Evolutionary conservation across 441 rosid genomes (phyloP), one percentile per base, ranked within the genome.

Genomic region (Eutrema salsugineum): DNA sequence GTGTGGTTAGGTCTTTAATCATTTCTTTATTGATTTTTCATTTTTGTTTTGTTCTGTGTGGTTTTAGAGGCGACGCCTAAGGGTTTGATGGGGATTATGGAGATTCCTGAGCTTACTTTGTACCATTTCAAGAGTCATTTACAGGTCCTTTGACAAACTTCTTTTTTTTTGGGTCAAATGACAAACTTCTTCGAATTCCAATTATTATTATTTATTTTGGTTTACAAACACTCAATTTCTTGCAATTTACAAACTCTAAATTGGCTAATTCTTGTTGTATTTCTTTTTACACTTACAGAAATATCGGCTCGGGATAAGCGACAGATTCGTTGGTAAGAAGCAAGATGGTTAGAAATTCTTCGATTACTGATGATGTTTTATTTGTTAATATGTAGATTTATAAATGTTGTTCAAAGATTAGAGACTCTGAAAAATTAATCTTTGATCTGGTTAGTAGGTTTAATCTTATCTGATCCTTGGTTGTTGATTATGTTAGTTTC

Each of bases 41-140:
- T 32, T 30, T 51, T 54, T 55, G 24, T 11, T 57, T 11, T 36
- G 16, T 57, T 17, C 8, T 32, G 42, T 55, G 27, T 33, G 24
- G 24, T 55, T 17, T 36, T 19, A 57, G 44, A 57, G 63, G 63
- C 63, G 46, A 57, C 44, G 16, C 70, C 60, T 15, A 51, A 55
- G 27, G 80, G 91, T 10, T 90, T 93, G 16, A 85, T 89, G 97
- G 88, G 87, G 70, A 83, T 80, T 42, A 89, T 93, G 94, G 96
- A 93, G 66, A 85, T 91, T 81, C 96, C 85, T 4, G 96, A 92
- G 54, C 97, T 91, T 68, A 93, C 94, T 47, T 76, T 93, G 50
- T 33, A 55, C 61, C 61, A 56, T 33, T 43, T 56, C 43, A 56
- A 56, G 61, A 56, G 27, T 33, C 27, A 56, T 35, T 56, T 56